Conservation (phyloP, 2,329 filamentous ascomycete genomes). For the Exophiala aquamarina region DNA sequence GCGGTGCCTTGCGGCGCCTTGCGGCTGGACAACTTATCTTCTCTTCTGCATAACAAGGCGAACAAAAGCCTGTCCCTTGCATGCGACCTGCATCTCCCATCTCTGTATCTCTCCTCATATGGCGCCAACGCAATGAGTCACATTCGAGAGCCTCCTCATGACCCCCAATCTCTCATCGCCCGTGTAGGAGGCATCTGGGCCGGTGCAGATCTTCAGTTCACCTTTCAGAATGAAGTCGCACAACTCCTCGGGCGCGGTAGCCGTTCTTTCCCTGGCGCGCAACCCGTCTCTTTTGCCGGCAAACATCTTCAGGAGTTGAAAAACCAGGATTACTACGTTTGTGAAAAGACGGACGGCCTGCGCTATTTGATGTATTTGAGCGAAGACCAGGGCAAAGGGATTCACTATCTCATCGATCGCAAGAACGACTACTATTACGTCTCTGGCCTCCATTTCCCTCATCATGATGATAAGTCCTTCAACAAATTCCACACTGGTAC, state of each 20-base stretch:
- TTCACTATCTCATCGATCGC: conserved; percentile 92
- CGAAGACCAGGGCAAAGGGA: conserved; percentile 53
- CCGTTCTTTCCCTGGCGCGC: conserved; percentile 74
- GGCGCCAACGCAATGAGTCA: too few relatives aligned
- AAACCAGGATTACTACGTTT: conserved; percentile 88
- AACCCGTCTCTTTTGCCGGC: conserved; percentile 88
- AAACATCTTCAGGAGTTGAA: conserved; percentile 81
- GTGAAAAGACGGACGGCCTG: conserved; percentile 97
- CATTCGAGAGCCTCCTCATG: conserved; percentile 10
- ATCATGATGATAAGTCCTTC: conserved; percentile 59
- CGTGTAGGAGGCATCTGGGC: conserved; percentile 59
- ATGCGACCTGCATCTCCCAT: too few relatives aligned
- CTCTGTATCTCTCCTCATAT: too few relatives aligned
- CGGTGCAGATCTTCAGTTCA: conserved; percentile 57
- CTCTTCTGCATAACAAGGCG: too few relatives aligned
- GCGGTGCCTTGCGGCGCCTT: too few relatives aligned
- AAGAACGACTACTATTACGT: conserved; percentile 97
- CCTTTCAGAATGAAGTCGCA: conserved; percentile 72
- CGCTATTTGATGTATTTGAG: conserved; percentile 93
- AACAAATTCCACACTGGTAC: conserved; percentile 74
- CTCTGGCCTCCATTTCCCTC: conserved; percentile 76
- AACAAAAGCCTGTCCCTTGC: too few relatives aligned
- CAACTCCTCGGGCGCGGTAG: conserved; percentile 69
- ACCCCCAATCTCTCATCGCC: conserved; percentile 17
- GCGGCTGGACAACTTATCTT: too few relatives aligned